phyloP scores from a whole-genome alignment of 176 grass and related monocot genomes.

The Puccinellia tenuiflora region DNA sequence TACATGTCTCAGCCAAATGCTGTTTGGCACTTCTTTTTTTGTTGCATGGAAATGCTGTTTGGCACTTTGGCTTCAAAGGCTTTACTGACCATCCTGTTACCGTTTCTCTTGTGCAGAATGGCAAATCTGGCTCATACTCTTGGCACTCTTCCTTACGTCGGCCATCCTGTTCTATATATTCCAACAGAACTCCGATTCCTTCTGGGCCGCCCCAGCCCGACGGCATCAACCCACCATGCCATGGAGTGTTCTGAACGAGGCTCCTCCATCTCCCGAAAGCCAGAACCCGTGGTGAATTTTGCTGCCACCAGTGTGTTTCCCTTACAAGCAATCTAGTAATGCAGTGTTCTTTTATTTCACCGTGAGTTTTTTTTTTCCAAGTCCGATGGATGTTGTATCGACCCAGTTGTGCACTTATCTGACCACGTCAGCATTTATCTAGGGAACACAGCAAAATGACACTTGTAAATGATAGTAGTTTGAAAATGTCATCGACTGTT shows the following conservation, averaged over 20 bases:
- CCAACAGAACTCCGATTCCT: slow-evolving; percentile 51
- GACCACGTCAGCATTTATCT: slow-evolving; percentile 2
- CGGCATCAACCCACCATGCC: slow-evolving; percentile 40
- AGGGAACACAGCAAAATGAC: background rate
- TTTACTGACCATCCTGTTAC: background rate
- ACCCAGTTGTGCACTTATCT: slow-evolving; percentile 18
- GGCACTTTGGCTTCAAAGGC: background rate
- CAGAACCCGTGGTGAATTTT: slow-evolving; percentile 44
- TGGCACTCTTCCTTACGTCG: slow-evolving; percentile 62
- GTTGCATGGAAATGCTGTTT: too few species aligned
- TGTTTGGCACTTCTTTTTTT: too few species aligned
- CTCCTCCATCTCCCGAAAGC: slow-evolving; percentile 40
- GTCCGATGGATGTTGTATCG: background rate
- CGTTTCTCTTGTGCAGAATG: slow-evolving; percentile 54
- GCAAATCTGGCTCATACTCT: slow-evolving; percentile 69
- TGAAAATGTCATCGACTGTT: background rate
- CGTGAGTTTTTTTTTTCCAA: background rate
- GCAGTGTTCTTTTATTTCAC: background rate
- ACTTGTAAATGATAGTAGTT: slow-evolving; percentile 9
- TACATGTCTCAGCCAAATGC: slow-evolving; percentile 24
- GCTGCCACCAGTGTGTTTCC: background rate
- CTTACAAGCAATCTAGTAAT: background rate
- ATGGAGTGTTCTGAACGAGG: slow-evolving; percentile 48
- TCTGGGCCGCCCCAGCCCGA: slow-evolving; percentile 66
- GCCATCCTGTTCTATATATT: slow-evolving; percentile 57